phyloP scores from a whole-genome alignment of 495 filamentous ascomycete species.

The Penicillium pulvis region DNA sequence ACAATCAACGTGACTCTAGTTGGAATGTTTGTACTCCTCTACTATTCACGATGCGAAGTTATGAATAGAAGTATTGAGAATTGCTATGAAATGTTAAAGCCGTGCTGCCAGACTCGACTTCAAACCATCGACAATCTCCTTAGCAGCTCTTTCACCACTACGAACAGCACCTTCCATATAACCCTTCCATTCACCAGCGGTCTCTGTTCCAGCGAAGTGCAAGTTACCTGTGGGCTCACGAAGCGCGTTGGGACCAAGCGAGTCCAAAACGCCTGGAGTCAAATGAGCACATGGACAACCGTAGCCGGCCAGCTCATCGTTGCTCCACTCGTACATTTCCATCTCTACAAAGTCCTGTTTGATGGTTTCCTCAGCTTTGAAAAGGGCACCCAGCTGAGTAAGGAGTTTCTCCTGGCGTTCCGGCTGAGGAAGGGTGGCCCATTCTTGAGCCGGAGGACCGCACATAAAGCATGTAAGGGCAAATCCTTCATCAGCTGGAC shows the following conservation, averaged over 20 bases:
- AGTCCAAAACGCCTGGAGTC: constrained; percentile 28
- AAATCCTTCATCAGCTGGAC: constrained; percentile 32
- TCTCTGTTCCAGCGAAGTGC: constrained; percentile 54
- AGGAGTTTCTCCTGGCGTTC: constrained; percentile 15
- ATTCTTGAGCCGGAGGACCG: constrained; percentile 34
- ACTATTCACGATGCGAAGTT: too few species aligned
- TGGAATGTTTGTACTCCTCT: too few species aligned
- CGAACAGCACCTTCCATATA: constrained; percentile 54
- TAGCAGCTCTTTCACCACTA: constrained; percentile 37
- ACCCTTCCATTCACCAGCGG: constrained; percentile 44
- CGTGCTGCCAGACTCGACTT: neutral
- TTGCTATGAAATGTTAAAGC: neutral
- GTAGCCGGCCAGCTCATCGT: constrained; percentile 24
- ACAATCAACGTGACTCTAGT: too few species aligned
- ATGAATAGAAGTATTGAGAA: neutral
- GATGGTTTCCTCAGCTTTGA: neutral
- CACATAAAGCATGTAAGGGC: constrained; percentile 45
- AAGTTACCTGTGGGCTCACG: constrained; percentile 32
- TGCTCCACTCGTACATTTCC: constrained; percentile 29
- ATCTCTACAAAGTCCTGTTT: constrained; percentile 20
- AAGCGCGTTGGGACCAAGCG: constrained; percentile 22
- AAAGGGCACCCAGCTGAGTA: constrained; percentile 15
- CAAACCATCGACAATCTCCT: constrained; percentile 31
- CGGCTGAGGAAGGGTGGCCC: constrained; percentile 23
- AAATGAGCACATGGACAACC: constrained; percentile 29